A percentile compares a stretch with the other conserved stretches of the same genome.
phyloP scores from a whole-genome alignment of 2,329 filamentous ascomycete genomes.

The Colletotrichum shisoi region DNA sequence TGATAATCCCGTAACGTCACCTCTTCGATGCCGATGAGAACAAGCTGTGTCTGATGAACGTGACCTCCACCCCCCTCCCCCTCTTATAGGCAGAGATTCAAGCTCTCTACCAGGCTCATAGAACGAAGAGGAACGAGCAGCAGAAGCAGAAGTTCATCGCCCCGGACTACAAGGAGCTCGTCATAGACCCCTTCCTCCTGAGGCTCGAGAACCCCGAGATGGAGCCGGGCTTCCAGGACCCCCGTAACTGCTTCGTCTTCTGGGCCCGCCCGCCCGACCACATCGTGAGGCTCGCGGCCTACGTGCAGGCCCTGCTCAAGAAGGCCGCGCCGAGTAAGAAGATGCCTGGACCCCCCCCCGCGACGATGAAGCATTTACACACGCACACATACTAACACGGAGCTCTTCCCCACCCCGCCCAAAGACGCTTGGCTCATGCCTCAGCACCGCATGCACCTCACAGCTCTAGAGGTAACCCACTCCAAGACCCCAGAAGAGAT shows the following conservation, averaged over 20 bases:
- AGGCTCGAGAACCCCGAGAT: slow-evolving; percentile 70
- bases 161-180: slow-evolving; percentile 71
- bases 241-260: slow-evolving; percentile 82
- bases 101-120: slow-evolving; percentile 75
- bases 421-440: slow-evolving; percentile 89
- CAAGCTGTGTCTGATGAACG: slow-evolving; percentile 6
- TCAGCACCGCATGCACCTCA: slow-evolving; percentile 79
- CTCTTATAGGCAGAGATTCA: slow-evolving; percentile 69
- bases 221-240: slow-evolving; percentile 75
- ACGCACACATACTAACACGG: background rate
- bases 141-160: slow-evolving; percentile 78
- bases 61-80: too few species aligned
- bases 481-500: slow-evolving; percentile 77
- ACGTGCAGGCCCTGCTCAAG: slow-evolving; percentile 72
- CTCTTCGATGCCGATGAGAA: background rate
- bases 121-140: slow-evolving; percentile 75
- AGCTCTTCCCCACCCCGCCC: background rate
- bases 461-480: slow-evolving; percentile 83
- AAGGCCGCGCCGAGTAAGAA: slow-evolving; percentile 73
- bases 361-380: background rate
- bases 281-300: slow-evolving; percentile 71
- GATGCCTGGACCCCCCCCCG: background rate
- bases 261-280: slow-evolving; percentile 84
- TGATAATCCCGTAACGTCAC: slow-evolving; percentile 67
- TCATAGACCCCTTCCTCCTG: slow-evolving; percentile 77